Base-by-base conservation (phyloP, 2,329 filamentous ascomycete genomes). In the Aspergillus pseudoviridinutans region DNA sequence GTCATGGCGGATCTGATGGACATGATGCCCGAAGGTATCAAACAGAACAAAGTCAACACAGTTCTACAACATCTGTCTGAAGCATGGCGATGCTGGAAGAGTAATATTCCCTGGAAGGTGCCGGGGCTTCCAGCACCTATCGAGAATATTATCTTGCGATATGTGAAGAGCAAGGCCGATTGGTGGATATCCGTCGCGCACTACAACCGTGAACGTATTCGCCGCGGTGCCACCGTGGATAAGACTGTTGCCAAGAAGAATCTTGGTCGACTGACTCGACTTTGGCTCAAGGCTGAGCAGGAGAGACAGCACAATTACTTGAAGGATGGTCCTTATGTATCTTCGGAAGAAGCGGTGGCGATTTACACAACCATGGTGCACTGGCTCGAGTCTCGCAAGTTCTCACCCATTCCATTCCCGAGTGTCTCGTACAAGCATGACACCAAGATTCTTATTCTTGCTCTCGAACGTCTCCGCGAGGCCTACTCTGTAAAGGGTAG, bases 221-320 rank as follows among this genome's bases (percentile, higher is more conserved):
- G 94, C 66, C 85, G 94, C 74, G 95, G 94, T 71, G 95, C 94
- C 2, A 99, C 94, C 1, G 94, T 99, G 12, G 94, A 99, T 74
- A 99, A 99, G 81, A 99, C 94, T 3, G 95, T 99, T 27, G 94
- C 94, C 3, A 99, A 99, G 85, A 99, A 99, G 84, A 99, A 99
- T 65, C 82, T 99, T 61, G 94, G 94, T 58, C 90, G 94, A 66
- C 80, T 99, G 64, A 99, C 94, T 17, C 87, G 94, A 73, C 80
- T 99, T 35, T 99, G 94, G 94, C 82, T 99, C 59, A 99, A 99
- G 81, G 90, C 94, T 24, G 94, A 99, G 79, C 94, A 99, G 77
- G 94, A 99, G 76, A 84, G 95, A 58, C 94, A 99, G 74, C 94
- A 99, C 80, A 99, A 99, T 72, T 97, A 99, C 77, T 92, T 97